Evolutionary conservation across 257 asterid genomes (phyloP).

Genomic region (Cordia subcordata): DNA sequence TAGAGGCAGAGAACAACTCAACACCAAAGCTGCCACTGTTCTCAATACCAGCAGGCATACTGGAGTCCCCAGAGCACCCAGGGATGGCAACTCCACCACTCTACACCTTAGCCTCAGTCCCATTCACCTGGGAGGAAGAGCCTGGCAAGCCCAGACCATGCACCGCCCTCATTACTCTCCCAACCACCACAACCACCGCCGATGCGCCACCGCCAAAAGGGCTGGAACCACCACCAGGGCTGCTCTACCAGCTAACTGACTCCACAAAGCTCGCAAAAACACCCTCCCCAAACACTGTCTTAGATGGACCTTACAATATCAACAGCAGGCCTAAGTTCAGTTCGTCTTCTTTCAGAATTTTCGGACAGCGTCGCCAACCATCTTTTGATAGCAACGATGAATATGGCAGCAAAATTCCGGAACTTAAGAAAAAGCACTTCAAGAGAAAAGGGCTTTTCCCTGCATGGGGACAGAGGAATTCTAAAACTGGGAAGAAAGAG

Average conservation of each 20-base stretch:
- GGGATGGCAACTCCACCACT: constrained; percentile 53
- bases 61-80: constrained; percentile 44
- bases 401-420: constrained; percentile 19
- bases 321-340: constrained; percentile 37
- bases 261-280: constrained; percentile 24
- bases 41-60: constrained; percentile 11
- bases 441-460: constrained; percentile 18
- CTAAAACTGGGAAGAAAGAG: constrained; percentile 19
- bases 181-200: constrained; percentile 12
- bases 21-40: constrained; percentile 39
- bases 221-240: constrained; percentile 64
- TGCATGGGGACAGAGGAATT: constrained; percentile 25
- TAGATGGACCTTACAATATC: constrained; percentile 56
- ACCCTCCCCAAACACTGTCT: constrained; percentile 58
- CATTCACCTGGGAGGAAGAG: constrained; percentile 76
- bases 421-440: constrained; percentile 20
- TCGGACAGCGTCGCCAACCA: constrained; percentile 25
- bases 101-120: constrained; percentile 49
- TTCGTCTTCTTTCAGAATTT: constrained; percentile 43
- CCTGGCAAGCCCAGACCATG: constrained; percentile 80
- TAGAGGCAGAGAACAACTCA: constrained; percentile 7
- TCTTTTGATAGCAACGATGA: constrained; percentile 40
- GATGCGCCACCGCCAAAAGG: constrained; percentile 19
- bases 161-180: constrained; percentile 21
- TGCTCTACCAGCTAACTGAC: constrained; percentile 16